Percentiles rank a stretch among this genome's conserved stretches.
Conservation (phyloP, 495 filamentous ascomycete genomes). For the Tuber borchii region DNA sequence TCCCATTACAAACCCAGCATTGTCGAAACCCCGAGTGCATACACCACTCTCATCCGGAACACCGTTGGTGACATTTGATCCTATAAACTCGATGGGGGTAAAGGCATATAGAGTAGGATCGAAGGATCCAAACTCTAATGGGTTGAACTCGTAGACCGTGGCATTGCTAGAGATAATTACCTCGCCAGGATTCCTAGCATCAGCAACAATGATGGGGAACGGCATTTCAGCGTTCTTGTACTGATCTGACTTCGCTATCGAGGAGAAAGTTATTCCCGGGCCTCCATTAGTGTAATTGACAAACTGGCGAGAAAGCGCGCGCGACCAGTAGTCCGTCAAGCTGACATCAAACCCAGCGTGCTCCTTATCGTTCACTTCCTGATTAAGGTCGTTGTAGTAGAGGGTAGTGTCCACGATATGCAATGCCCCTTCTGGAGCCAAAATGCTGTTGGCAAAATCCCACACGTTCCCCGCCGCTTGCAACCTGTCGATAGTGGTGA, state of each 20-base stretch:
- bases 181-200: conserved; percentile 63
- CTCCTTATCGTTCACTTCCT: conserved; percentile 59
- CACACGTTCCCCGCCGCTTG: conserved; percentile 58
- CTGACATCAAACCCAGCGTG: conserved; percentile 67
- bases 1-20: conserved; percentile 78
- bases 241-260: conserved; percentile 61
- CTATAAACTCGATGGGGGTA: conserved; percentile 65
- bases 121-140: conserved; percentile 77
- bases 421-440: conserved; percentile 55
- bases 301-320: conserved; percentile 76
- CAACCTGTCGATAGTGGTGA: conserved; percentile 62
- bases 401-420: conserved; percentile 42
- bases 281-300: conserved; percentile 73
- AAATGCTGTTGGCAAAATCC: conserved; percentile 72
- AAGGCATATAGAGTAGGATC: conserved; percentile 80
- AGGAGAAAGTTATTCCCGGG: conserved; percentile 76
- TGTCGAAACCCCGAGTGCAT: conserved; percentile 79
- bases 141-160: conserved; percentile 80
- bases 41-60: conserved; percentile 51
- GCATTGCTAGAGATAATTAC: conserved; percentile 63
- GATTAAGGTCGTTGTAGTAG: conserved; percentile 62
- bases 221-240: conserved; percentile 69
- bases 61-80: conserved; percentile 70
- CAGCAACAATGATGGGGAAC: conserved; percentile 74
- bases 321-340: conserved; percentile 83